phyloP scores from a whole-genome alignment of 2,329 filamentous ascomycete genomes.

The Raffaelea albimanens region DNA sequence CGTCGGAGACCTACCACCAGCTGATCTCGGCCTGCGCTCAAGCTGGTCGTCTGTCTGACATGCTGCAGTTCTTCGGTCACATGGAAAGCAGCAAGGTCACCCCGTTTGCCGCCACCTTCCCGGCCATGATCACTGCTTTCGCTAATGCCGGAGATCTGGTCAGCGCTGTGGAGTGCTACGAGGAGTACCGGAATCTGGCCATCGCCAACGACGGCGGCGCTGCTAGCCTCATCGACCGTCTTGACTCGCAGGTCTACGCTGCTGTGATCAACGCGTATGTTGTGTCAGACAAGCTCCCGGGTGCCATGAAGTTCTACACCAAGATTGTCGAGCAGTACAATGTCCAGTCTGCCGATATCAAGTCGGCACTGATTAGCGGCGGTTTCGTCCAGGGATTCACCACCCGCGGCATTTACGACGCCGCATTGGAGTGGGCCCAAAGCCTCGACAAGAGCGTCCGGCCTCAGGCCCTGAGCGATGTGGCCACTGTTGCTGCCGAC shows the following conservation, averaged over 20 bases:
- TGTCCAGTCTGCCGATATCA: constrained; percentile 51
- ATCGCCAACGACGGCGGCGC: constrained; percentile 71
- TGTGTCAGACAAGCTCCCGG: constrained; percentile 67
- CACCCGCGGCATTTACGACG: constrained; percentile 56
- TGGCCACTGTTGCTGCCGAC: constrained; percentile 75
- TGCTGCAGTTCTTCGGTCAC: constrained; percentile 84
- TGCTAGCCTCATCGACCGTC: constrained; percentile 56
- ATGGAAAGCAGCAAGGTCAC: constrained; percentile 72
- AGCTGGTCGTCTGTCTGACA: constrained; percentile 71
- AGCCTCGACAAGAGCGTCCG: constrained; percentile 50
- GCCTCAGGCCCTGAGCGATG: constrained; percentile 56
- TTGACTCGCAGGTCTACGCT: constrained; percentile 80
- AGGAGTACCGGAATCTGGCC: constrained; percentile 86
- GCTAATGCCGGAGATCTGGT: constrained; percentile 70
- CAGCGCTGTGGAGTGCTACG: constrained; percentile 89
- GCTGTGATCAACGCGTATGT: constrained; percentile 87
- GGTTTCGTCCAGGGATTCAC: constrained; percentile 76
- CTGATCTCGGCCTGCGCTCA: constrained; percentile 83
- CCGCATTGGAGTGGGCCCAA: constrained; percentile 67
- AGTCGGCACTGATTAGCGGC: constrained; percentile 59
- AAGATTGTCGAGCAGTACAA: constrained; percentile 61
- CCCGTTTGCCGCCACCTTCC: constrained; percentile 75
- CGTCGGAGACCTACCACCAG: constrained; percentile 73
- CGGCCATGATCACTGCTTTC: constrained; percentile 92
- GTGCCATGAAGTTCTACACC: constrained; percentile 76